These are phyloP conservation scores for Penicillium glabrum DNA, from an alignment of 2,329 filamentous ascomycete species.

Conservation along the genomic window DNA sequence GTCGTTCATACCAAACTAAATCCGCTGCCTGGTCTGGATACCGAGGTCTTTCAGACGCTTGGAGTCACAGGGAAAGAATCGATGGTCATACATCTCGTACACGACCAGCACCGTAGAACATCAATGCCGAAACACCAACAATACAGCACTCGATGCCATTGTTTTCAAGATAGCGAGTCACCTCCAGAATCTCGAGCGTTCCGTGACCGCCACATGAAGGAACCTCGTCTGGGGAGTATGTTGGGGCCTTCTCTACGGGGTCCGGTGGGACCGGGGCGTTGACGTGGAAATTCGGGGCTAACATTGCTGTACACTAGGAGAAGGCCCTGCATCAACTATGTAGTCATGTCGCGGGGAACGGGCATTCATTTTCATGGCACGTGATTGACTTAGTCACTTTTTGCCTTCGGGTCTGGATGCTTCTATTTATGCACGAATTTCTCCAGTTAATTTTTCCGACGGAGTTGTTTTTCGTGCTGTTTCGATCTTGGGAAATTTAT, in stretches of 20 bases:
- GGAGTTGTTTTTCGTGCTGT: too few species aligned
- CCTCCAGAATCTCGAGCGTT: conserved; percentile 26
- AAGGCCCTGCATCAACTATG: background rate
- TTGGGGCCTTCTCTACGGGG: conserved; percentile 12
- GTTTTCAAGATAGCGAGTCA: conserved; percentile 26
- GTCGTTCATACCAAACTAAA: background rate
- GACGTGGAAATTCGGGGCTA: conserved; percentile 17
- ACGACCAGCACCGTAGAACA: conserved; percentile 28
- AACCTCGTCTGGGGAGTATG: conserved; percentile 19
- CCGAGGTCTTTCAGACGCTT: background rate
- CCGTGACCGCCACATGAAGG: conserved; percentile 25
- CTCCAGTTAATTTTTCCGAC: background rate
- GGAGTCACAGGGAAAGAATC: background rate
- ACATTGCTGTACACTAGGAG: conserved; percentile 11
- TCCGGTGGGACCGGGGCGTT: conserved; percentile 12
- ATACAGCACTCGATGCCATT: conserved; percentile 30
- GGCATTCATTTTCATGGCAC: conserved; percentile 7
- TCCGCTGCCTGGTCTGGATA: too few species aligned
- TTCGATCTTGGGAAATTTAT: background rate
- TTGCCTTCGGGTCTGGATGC: background rate
- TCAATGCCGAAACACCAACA: conserved; percentile 28
- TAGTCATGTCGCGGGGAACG: conserved; percentile 14
- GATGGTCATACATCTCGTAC: conserved; percentile 24
- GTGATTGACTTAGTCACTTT: conserved; percentile 18
- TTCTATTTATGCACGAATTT: background rate